These are phyloP conservation scores for Asterochloris sp. DNA, from an alignment of 139 green algal genomes.

Conservation along the genomic window DNA sequence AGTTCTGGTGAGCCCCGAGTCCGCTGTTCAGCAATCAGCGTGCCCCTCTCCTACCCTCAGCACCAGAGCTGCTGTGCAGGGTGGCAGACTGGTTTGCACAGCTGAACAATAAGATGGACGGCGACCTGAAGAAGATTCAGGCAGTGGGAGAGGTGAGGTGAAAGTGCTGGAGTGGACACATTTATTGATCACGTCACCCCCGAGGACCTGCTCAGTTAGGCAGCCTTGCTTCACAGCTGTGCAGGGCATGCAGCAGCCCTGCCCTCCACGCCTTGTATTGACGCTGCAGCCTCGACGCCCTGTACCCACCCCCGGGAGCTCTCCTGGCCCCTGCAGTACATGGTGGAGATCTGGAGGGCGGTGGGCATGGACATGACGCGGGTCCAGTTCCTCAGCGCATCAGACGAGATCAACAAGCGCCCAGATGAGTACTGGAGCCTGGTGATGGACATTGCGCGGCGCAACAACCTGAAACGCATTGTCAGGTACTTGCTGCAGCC, in stretches of 20 bases:
- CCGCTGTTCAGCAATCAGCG: no score
- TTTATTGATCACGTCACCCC: no score
- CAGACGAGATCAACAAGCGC: constrained; percentile 70
- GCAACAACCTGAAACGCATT: constrained; percentile 54
- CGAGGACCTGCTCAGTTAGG: no score
- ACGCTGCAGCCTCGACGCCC: no score
- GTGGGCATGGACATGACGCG: constrained; percentile 87
- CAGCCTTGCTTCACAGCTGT: no score
- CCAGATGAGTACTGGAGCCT: constrained; percentile 88
- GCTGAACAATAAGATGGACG: constrained; percentile 98
- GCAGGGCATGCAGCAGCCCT: no score
- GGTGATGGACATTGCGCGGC: constrained; percentile 89
- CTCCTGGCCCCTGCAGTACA: constrained; percentile 58
- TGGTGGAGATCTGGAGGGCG: constrained; percentile 99
- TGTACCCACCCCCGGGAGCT: no score
- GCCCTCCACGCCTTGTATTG: no score
- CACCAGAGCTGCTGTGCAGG: constrained; percentile 32
- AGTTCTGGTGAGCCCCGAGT: constrained; percentile 76
- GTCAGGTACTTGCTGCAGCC: constrained; percentile 7
- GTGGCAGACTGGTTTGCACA: constrained; percentile 94
- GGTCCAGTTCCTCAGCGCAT: constrained; percentile 73
- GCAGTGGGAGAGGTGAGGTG: constrained; percentile 65
- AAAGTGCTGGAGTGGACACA: no score
- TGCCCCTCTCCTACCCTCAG: background rate
- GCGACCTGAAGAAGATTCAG: constrained; percentile 99